Percentiles rank a stretch among this genome's conserved stretches.
These are phyloP conservation scores for Mitosporidium daphniae DNA, from an alignment of 371 early-diverging fungal genomes.

Conservation along the genomic window DNA sequence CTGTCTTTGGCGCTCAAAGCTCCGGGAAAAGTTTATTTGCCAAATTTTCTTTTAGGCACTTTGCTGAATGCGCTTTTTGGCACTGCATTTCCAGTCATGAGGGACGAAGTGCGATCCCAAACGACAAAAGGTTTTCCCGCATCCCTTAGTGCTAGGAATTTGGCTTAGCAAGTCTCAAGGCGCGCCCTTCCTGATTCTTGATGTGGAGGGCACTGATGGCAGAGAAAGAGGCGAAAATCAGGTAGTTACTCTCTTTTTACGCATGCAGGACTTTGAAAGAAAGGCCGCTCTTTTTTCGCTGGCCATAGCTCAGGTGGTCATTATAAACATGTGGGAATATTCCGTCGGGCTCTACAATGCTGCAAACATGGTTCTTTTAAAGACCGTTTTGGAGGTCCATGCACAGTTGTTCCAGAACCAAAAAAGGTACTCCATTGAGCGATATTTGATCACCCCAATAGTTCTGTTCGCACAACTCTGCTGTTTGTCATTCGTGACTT, in stretches of 20 bases:
- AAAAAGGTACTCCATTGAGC: conserved; percentile 5
- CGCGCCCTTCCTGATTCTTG: conserved; percentile 52
- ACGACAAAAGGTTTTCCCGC: conserved; percentile 41
- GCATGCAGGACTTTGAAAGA: conserved; percentile 51
- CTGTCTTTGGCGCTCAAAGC: conserved; percentile 86
- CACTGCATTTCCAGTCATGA: conserved; percentile 65
- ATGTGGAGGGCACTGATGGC: conserved; percentile 92
- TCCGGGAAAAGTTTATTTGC: conserved; percentile 39
- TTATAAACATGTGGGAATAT: conserved; percentile 85
- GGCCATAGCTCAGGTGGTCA: conserved; percentile 63
- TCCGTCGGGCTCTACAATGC: conserved; percentile 86
- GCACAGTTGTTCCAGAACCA: conserved; percentile 63
- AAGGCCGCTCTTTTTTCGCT: conserved; percentile 79
- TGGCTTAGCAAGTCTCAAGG: not conserved
- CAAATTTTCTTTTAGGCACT: conserved; percentile 20
- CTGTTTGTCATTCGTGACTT: conserved; percentile 81
- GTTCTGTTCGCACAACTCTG: conserved; percentile 19
- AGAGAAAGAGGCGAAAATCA: conserved; percentile 88
- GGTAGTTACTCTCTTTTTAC: conserved; percentile 6
- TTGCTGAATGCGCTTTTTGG: conserved; percentile 64
- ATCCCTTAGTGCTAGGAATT: conserved; percentile 1
- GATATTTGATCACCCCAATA: conserved; percentile 6
- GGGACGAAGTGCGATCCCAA: conserved; percentile 27
- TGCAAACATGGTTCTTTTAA: conserved; percentile 87
- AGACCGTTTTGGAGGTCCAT: conserved; percentile 87